Conservation (phyloP, 2,329 filamentous ascomycete genomes). For the Verticillium nonalfalfae region DNA sequence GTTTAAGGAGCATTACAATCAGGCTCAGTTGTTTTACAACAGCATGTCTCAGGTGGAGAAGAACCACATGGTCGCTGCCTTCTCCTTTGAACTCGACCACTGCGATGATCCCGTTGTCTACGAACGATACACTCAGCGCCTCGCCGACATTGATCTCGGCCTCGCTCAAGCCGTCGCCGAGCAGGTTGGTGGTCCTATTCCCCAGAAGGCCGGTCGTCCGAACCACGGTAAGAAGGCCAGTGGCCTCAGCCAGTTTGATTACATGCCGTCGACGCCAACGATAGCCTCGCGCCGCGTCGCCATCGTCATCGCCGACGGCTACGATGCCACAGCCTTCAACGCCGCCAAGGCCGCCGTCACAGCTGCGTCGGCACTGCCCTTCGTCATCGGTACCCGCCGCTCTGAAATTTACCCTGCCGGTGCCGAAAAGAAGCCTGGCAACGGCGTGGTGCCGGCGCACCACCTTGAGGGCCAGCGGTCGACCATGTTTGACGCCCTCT, state of each 20-base stretch:
- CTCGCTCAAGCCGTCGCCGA: conserved; percentile 65
- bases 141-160: conserved; percentile 65
- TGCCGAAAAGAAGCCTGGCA: conserved; percentile 42
- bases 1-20: conserved; percentile 71
- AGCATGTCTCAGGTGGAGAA: conserved; percentile 64
- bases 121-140: conserved; percentile 58
- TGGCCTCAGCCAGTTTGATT: conserved; percentile 64
- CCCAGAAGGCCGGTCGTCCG: conserved; percentile 40
- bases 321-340: conserved; percentile 59
- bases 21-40: conserved; percentile 81
- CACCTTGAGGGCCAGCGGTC: conserved; percentile 75
- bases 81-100: conserved; percentile 71
- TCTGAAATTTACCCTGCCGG: conserved; percentile 58
- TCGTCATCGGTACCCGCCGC: conserved; percentile 66
- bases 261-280: conserved; percentile 53
- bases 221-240: conserved; percentile 66
- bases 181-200: conserved; percentile 59
- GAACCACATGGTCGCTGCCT: conserved; percentile 51
- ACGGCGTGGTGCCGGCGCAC: conserved; percentile 62
- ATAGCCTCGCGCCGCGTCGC: conserved; percentile 68
- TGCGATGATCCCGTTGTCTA: conserved; percentile 77
- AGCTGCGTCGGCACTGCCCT: conserved; percentile 57
- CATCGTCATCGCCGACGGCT: conserved; percentile 73
- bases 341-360: conserved; percentile 58
- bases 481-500: conserved; percentile 75